Evolutionary conservation across 257 asterid genomes (phyloP), one percentile per base, ranked within the genome.

Genomic region (Rauvolfia tetraphylla): DNA sequence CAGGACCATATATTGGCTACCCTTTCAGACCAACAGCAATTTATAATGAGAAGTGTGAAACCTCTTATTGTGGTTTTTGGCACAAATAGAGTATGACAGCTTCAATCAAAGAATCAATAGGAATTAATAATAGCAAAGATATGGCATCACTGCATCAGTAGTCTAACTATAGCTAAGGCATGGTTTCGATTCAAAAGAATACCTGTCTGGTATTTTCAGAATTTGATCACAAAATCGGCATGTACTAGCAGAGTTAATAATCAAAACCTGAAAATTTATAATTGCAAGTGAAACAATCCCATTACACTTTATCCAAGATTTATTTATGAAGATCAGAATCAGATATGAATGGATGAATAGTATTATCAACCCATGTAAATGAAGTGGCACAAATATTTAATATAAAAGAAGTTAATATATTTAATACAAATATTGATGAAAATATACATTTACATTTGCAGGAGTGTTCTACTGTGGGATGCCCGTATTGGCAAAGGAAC

Each of bases 381-480:
- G 17, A 22, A 38, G 51, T 1, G 27, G 23, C 22, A 38, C 33
- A 67, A n/a, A n/a, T n/a, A n/a, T n/a, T n/a, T n/a, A n/a, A n/a
- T n/a, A n/a, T 18, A 67, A 44, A 38, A 67, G 49, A 4, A 36
- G 51, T 67, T 20, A 13, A 22, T 34, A 65, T 65, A 42, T n/a
- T 3, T 25, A 46, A 54, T 18, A 58, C 36, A 17, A 12, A 39
- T 44, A 27, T 29, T 58, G 13, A 34, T 29, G 22, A 49, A 27
- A 36, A 15, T 33, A 34, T 39, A 71, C 23, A 20, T 76, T 53
- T 6, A 62, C 1, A 71, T 67, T 51, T 80, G 81, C 89, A 91
- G 96, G 97, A 77, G 94, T 92, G 72, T 92, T 90, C 87, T 90
- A 88, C 76, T 92, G 96, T 48, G 97, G 97, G 75, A 83, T 80